Evolutionary conservation across 768 basidiomycete species (phyloP).

Genomic region (Amyloporia xantha): DNA sequence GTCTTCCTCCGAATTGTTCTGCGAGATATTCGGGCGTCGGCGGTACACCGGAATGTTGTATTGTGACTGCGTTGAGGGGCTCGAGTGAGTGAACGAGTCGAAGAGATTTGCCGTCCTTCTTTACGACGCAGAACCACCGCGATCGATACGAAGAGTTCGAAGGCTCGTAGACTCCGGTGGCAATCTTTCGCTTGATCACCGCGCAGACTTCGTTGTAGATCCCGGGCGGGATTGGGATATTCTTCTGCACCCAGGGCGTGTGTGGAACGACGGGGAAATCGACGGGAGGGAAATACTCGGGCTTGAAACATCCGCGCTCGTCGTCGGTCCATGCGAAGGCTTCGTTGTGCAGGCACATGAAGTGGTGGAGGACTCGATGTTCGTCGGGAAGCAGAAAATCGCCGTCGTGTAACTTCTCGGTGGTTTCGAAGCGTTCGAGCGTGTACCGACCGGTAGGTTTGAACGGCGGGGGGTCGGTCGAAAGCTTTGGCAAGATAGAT

Average conservation of each 20-base stretch:
- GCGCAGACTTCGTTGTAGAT: constrained; percentile 23
- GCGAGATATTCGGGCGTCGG: constrained; percentile 4
- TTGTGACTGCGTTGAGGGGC: constrained; percentile 12
- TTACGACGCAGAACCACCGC: constrained; percentile 19
- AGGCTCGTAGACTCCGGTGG: constrained; percentile 23
- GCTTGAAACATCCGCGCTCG: constrained; percentile 28
- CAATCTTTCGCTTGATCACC: constrained; percentile 30
- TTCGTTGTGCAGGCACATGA: constrained; percentile 19
- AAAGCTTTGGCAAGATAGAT: constrained; percentile 6
- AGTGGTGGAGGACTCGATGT: constrained; percentile 24
- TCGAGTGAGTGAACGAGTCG: constrained; percentile 7
- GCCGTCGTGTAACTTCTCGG: constrained; percentile 7
- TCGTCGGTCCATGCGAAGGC: constrained; percentile 35
- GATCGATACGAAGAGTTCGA: constrained; percentile 18
- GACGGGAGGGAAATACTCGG: constrained; percentile 22
- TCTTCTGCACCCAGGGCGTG: constrained; percentile 21
- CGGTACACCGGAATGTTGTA: constrained; percentile 10
- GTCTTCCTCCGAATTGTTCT: constrained; percentile 9
- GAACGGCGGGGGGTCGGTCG: constrained; percentile 7
- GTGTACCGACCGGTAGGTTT: constrained; percentile 9
- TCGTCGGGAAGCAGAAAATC: constrained; percentile 30
- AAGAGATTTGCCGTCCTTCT: constrained; percentile 11
- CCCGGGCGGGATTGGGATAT: constrained; percentile 23
- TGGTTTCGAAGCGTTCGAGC: constrained; percentile 6
- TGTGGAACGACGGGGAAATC: constrained; percentile 30